phyloP scores from a whole-genome alignment of 2,329 filamentous ascomycete genomes.

The Amauroascus niger region DNA sequence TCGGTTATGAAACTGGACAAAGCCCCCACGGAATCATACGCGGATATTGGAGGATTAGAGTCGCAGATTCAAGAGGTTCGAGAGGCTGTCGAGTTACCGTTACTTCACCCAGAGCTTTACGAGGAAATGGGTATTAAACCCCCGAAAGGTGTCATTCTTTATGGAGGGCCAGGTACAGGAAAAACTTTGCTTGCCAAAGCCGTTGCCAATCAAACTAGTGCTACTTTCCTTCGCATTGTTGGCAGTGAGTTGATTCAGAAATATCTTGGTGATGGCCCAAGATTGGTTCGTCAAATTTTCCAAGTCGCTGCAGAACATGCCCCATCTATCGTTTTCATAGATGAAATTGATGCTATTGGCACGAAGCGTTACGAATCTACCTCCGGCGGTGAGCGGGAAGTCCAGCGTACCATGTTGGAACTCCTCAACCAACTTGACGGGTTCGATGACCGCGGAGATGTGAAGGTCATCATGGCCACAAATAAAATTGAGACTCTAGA shows the following conservation, averaged over 20 bases:
- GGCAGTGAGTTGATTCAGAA: conserved; percentile 97
- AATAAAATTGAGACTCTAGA: conserved; percentile 99
- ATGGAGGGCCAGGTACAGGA: conserved; percentile 91
- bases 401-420: conserved; percentile 97
- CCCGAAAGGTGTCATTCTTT: conserved; percentile 97
- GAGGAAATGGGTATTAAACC: conserved; percentile 99
- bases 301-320: conserved; percentile 89
- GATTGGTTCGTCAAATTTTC: conserved; percentile 85
- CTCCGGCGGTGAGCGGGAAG: conserved; percentile 91
- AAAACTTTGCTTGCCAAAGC: conserved; percentile 95
- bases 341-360: conserved; percentile 97
- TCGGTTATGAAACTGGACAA: conserved; percentile 99
- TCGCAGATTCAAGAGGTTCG: conserved; percentile 93
- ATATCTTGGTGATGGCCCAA: conserved; percentile 90
- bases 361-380: conserved; percentile 98
- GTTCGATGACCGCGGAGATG: conserved; percentile 95
- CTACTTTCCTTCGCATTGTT: conserved; percentile 93
- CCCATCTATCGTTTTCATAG: conserved; percentile 96
- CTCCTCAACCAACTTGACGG: conserved; percentile 96
- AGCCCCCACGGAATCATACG: conserved; percentile 94
- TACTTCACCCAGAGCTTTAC: conserved; percentile 93
- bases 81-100: conserved; percentile 89
- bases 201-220: conserved; percentile 97
- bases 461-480: conserved; percentile 99
- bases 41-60: conserved; percentile 94